Conservation (phyloP, 768 basidiomycete species). For the Amanita jacksonii region DNA sequence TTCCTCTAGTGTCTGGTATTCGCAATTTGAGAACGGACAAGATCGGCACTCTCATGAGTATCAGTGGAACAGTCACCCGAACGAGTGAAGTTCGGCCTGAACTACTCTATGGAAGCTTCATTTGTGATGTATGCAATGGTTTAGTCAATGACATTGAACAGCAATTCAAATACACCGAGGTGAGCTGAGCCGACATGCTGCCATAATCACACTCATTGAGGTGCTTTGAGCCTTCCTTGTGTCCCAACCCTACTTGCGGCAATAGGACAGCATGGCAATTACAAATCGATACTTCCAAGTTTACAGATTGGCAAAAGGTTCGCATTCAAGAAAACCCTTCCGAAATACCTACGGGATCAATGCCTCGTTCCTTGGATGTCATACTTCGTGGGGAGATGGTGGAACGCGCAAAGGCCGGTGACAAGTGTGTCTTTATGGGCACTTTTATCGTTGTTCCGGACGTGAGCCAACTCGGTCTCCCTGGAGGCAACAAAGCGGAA, state of each 20-base stretch:
- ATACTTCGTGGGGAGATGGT: constrained; percentile 93
- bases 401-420: constrained; percentile 97
- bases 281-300: constrained; percentile 92
- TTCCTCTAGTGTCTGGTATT: constrained; percentile 91
- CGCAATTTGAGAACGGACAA: constrained; percentile 88
- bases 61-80: constrained; percentile 94
- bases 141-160: constrained; percentile 91
- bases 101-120: constrained; percentile 86
- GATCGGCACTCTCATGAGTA: constrained; percentile 90
- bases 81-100: constrained; percentile 98
- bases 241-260: constrained; percentile 90
- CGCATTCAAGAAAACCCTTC: constrained; percentile 98
- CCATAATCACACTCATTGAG: constrained; percentile 8
- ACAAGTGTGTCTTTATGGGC: constrained; percentile 97
- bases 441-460: constrained; percentile 98
- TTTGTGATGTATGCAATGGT: constrained; percentile 82
- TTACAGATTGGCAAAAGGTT: constrained; percentile 99
- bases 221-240: constrained; percentile 66
- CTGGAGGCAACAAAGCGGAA: constrained; percentile 88
- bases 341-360: constrained; percentile 96
- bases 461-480: constrained; percentile 90
- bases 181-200: constrained; percentile 20
- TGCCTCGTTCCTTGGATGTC: constrained; percentile 96
- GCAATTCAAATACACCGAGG: constrained; percentile 99
- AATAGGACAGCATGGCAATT: constrained; percentile 89